These are phyloP conservation scores for Narthecium ossifragum DNA, from an alignment of 106 monocot genomes.

Conservation along the genomic window DNA sequence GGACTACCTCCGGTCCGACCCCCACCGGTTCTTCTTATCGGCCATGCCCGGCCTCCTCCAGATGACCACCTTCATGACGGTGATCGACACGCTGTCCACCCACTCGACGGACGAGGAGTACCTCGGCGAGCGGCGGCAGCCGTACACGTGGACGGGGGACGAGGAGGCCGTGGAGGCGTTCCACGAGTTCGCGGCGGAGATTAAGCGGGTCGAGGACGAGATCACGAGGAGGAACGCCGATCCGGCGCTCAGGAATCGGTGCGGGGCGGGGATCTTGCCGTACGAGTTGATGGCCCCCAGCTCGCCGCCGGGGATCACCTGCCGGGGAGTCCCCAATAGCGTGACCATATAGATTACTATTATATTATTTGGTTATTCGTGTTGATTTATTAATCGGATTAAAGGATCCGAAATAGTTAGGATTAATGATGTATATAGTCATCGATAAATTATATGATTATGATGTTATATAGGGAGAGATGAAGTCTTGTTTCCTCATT, in stretches of 20 bases:
- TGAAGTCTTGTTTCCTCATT: not conserved
- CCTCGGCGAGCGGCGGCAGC: constrained; percentile 67
- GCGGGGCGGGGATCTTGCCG: constrained; percentile 86
- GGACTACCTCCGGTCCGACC: constrained; percentile 47
- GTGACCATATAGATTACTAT: constrained; percentile 44
- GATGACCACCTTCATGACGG: constrained; percentile 83
- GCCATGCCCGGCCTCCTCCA: constrained; percentile 64
- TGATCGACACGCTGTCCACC: constrained; percentile 92
- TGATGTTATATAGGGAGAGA: not conserved
- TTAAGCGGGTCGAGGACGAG: constrained; percentile 63
- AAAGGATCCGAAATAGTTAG: not conserved
- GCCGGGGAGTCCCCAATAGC: constrained; percentile 87
- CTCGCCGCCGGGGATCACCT: constrained; percentile 76
- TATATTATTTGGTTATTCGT: not conserved
- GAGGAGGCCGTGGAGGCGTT: constrained; percentile 48
- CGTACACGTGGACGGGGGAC: constrained; percentile 70
- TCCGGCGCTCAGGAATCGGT: constrained; percentile 55
- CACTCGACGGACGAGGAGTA: constrained; percentile 96
- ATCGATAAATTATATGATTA: not conserved
- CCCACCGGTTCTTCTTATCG: constrained; percentile 66
- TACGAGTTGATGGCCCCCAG: constrained; percentile 76
- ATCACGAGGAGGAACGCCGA: constrained; percentile 66
- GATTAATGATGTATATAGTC: not conserved
- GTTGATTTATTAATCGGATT: not conserved
- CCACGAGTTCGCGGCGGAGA: constrained; percentile 52